Evolutionary conservation across 331 rosid genomes (phyloP).

Genomic region (Arachis monticola): DNA sequence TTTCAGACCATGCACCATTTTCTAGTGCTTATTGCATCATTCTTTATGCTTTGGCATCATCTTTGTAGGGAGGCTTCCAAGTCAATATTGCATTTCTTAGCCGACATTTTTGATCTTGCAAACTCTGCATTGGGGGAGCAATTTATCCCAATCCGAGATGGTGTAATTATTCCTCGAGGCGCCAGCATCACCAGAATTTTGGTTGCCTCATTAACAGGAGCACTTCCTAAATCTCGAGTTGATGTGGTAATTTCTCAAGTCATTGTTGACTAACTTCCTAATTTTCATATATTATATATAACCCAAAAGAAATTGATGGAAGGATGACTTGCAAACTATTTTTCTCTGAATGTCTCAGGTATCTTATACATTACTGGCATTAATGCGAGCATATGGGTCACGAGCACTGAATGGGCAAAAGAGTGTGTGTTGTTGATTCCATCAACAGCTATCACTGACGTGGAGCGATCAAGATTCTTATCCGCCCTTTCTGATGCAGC

Average conservation of each 20-base stretch:
- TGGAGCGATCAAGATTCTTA: slow-evolving; percentile 83
- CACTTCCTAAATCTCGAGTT: slow-evolving; percentile 90
- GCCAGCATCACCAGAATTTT: slow-evolving; percentile 72
- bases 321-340: slow-evolving; percentile 5
- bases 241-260: slow-evolving; percentile 68
- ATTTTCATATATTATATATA: neutral
- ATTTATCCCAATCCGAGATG: slow-evolving; percentile 71
- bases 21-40: slow-evolving; percentile 8
- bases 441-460: slow-evolving; percentile 80
- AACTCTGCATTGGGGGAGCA: slow-evolving; percentile 64
- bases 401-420: slow-evolving; percentile 87
- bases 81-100: slow-evolving; percentile 92
- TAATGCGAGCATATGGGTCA: slow-evolving; percentile 71
- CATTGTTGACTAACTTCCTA: neutral
- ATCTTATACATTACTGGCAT: slow-evolving; percentile 72
- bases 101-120: slow-evolving; percentile 86
- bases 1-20: neutral
- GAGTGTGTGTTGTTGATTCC: slow-evolving; percentile 80
- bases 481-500: slow-evolving; percentile 87
- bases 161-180: slow-evolving; percentile 85
- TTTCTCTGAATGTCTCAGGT: slow-evolving; percentile 56
- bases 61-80: slow-evolving; percentile 91
- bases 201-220: slow-evolving; percentile 92
- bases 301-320: neutral
- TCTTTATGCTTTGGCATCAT: slow-evolving; percentile 36